A percentile compares a stretch with the other conserved stretches of the same genome.
These are phyloP conservation scores for Podospora tetraspora DNA, from an alignment of 495 filamentous ascomycete genomes.

Conservation along the genomic window DNA sequence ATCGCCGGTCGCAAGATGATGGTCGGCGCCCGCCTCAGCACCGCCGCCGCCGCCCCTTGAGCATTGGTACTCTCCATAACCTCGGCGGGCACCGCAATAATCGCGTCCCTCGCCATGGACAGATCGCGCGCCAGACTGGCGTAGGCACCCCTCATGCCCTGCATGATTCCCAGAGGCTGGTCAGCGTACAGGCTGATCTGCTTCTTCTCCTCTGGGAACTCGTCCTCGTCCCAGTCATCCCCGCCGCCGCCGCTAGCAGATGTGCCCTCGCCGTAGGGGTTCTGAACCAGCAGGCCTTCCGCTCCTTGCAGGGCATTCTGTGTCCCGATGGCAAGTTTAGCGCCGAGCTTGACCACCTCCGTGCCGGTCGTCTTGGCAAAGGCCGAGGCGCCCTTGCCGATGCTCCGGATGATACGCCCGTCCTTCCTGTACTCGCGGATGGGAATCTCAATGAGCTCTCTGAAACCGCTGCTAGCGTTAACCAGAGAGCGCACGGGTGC, in stretches of 20 bases:
- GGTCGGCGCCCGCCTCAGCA: conserved; percentile 78
- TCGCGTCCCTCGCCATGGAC: conserved; percentile 75
- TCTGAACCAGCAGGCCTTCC: conserved; percentile 64
- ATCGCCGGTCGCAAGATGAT: conserved; percentile 87
- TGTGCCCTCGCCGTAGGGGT: conserved; percentile 32
- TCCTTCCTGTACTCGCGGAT: conserved; percentile 91
- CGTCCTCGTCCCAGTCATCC: conserved; percentile 59
- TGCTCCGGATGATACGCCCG: conserved; percentile 82
- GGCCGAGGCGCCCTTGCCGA: conserved; percentile 80
- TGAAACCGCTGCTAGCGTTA: conserved; percentile 81
- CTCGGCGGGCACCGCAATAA: conserved; percentile 91
- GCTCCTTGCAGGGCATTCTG: conserved; percentile 85
- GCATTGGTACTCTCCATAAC: conserved; percentile 81
- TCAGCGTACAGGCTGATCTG: conserved; percentile 86
- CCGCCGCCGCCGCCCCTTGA: conserved; percentile 72
- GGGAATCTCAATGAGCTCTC: conserved; percentile 80
- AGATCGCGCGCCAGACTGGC: conserved; percentile 80
- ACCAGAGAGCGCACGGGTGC: conserved; percentile 83
- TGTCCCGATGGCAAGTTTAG: conserved; percentile 90
- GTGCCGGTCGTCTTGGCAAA: conserved; percentile 91
- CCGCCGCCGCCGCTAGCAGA: conserved; percentile 28
- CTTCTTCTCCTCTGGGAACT: conserved; percentile 56
- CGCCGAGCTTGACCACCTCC: conserved; percentile 86
- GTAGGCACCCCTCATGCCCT: conserved; percentile 79
- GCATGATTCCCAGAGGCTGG: conserved; percentile 79